A percentile compares a stretch with the other conserved stretches of the same genome.
These are phyloP conservation scores for Candida oleophila DNA, from an alignment of 805 yeast genomes.

Conservation along the genomic window DNA sequence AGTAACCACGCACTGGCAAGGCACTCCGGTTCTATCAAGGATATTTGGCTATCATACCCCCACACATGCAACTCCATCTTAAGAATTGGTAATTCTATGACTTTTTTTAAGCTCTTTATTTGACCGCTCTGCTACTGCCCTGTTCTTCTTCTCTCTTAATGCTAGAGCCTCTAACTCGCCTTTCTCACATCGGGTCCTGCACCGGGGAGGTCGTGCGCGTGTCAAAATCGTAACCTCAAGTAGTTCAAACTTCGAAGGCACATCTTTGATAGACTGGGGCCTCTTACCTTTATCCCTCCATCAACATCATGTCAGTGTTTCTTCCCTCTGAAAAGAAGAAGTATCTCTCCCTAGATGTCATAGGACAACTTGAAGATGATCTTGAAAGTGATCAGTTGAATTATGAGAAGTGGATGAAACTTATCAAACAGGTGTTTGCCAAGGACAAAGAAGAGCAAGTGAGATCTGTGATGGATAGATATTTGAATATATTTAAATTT, in stretches of 20 bases:
- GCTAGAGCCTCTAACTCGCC: no score
- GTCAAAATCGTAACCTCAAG: no score
- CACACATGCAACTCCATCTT: conserved; percentile 47
- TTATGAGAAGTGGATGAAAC: conserved; percentile 53
- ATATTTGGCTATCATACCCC: conserved; percentile 44
- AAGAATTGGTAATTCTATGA: background rate
- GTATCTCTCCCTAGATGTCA: conserved; percentile 43
- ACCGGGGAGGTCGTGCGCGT: no score
- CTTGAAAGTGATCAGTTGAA: conserved; percentile 53
- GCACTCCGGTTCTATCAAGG: conserved; percentile 52
- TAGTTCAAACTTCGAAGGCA: no score
- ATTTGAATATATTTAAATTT: conserved; percentile 59
- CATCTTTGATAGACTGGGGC: no score
- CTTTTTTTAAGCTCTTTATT: background rate
- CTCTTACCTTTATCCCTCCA: background rate
- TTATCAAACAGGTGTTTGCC: conserved; percentile 47
- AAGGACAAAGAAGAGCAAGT: conserved; percentile 63
- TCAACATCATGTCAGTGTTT: conserved; percentile 1
- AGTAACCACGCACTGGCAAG: conserved; percentile 45
- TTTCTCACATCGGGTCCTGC: no score
- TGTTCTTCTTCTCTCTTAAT: no score
- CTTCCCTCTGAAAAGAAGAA: conserved; percentile 18
- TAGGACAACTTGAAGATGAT: conserved; percentile 58
- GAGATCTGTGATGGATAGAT: conserved; percentile 55
- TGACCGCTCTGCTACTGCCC: no score